Evolutionary conservation across 805 yeast species (phyloP), one percentile per base, ranked within the genome.

Genomic region (Zygosaccharomyces bisporus): DNA sequence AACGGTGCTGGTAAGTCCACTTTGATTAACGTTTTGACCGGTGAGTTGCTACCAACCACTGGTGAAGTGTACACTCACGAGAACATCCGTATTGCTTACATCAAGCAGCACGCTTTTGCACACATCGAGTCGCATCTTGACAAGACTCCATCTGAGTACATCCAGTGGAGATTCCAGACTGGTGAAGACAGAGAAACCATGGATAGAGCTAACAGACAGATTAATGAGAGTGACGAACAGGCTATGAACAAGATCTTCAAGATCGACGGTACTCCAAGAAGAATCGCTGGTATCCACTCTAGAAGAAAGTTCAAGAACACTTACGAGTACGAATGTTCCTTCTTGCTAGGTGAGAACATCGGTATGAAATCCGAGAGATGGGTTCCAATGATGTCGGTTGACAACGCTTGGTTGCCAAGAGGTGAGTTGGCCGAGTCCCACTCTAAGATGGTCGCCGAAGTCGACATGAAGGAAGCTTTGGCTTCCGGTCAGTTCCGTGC

Each of bases 121-220:
- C 99, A 93, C 76, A 91, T 93, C 68, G 99, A 95, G 76, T 81
- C 86, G 71, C 99, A 93, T 73, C 81, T 91, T 73, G 99, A 93
- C 83, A 87, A 86, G 83, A 93, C 99, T 69, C 99, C 99, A 70
- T 89, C 97, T 67, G 99, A 93, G 81, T 93, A 93, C 80, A 93
- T 93, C 66, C 99, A 93, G 80, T 93, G 99, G 99, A 93, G 99
- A 85, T 93, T 91, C 97, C 99, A 93, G 81, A 93, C 99, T 71
- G 99, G 99, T 90, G 99, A 93, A 81, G 99, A 93, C 77, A 89
- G 99, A 80, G 99, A 93, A 81, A 93, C 99, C 76, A 93, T 93
- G 99, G 99, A 93, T 81, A 87, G 98, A 80, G 99, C 98, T 72
- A 88, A 95, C 74, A 88, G 99, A 81, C 91, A 84, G 73, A 89